phyloP scores from a whole-genome alignment of 2,329 filamentous ascomycete genomes.

The Pseudophaeomoniella oleicola region DNA sequence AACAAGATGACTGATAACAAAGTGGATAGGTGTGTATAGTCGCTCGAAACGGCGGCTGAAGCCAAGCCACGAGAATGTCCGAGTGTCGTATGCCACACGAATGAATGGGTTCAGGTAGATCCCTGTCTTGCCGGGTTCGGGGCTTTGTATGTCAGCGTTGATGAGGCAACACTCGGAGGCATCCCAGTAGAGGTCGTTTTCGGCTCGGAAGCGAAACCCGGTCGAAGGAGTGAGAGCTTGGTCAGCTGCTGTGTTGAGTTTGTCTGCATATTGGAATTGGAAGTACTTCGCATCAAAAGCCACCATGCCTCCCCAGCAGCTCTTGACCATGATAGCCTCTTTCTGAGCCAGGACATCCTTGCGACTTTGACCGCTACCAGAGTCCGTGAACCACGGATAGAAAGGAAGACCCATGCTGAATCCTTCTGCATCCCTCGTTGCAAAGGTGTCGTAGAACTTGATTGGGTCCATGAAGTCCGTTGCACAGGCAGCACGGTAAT shows the following conservation, averaged over 20 bases:
- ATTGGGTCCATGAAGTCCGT: slow-evolving; percentile 62
- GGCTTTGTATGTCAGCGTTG: slow-evolving; percentile 31
- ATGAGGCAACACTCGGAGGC: slow-evolving; percentile 51
- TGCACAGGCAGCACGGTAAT: slow-evolving; percentile 57
- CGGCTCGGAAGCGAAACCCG: slow-evolving; percentile 39
- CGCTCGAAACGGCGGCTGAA: slow-evolving; percentile 51
- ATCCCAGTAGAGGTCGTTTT: slow-evolving; percentile 45
- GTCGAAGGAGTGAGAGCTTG: slow-evolving; percentile 12
- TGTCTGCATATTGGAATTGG: slow-evolving; percentile 14
- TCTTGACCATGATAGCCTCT: slow-evolving; percentile 50
- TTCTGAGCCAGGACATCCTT: slow-evolving; percentile 45
- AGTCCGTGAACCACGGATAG: slow-evolving; percentile 54
- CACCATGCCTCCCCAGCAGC: slow-evolving; percentile 67
- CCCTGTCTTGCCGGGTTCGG: slow-evolving; percentile 31
- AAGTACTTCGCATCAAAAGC: slow-evolving; percentile 33
- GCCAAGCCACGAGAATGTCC: slow-evolving; percentile 43
- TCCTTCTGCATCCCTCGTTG: slow-evolving; percentile 55
- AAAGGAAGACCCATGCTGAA: slow-evolving; percentile 55
- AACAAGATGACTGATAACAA: slow-evolving; percentile 40
- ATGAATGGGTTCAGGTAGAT: slow-evolving; percentile 66
- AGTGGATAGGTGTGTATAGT: slow-evolving; percentile 45
- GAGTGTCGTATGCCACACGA: slow-evolving; percentile 51
- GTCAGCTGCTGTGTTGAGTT: slow-evolving; percentile 3
- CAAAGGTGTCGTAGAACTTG: slow-evolving; percentile 66
- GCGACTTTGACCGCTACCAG: slow-evolving; percentile 37